phyloP scores from a whole-genome alignment of 768 basidiomycete species.

The Pholiota microspora region DNA sequence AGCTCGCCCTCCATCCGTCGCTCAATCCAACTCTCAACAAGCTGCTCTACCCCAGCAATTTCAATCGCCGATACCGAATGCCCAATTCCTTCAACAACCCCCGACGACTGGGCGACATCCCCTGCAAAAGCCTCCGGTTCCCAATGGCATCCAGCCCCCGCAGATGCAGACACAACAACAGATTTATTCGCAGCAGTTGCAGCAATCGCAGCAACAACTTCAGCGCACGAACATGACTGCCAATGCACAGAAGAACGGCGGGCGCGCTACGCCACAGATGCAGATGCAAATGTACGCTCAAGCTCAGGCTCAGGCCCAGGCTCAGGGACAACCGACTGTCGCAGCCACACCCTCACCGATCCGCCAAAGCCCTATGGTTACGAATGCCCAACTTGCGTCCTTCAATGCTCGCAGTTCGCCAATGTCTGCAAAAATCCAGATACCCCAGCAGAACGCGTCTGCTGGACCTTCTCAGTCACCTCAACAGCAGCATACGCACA shows the following conservation, averaged over 20 bases:
- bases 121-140: neutral
- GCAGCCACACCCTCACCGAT: conserved; percentile 23
- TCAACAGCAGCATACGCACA: conserved; percentile 20
- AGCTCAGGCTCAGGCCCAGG: conserved; percentile 23
- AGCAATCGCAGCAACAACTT: conserved; percentile 19
- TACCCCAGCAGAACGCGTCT: conserved; percentile 18
- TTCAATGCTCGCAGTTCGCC: conserved; percentile 16
- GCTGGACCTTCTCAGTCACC: conserved; percentile 14
- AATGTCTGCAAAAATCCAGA: conserved; percentile 25
- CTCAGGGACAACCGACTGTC: neutral
- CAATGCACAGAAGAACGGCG: conserved; percentile 16
- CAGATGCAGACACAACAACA: conserved; percentile 8
- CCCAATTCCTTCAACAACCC: conserved; percentile 2
- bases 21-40: conserved; percentile 14
- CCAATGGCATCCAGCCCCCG: neutral
- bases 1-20: conserved; percentile 9
- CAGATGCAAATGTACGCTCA: conserved; percentile 23
- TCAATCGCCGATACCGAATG: neutral
- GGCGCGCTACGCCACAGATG: conserved; percentile 18
- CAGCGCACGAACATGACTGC: conserved; percentile 7
- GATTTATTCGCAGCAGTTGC: conserved; percentile 10
- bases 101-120: neutral
- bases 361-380: conserved; percentile 36
- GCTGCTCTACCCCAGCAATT: neutral
- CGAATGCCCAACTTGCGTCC: conserved; percentile 29